Base-by-base conservation (phyloP, 371 early-diverging fungal genomes). In the Dichotomocladium elegans region DNA sequence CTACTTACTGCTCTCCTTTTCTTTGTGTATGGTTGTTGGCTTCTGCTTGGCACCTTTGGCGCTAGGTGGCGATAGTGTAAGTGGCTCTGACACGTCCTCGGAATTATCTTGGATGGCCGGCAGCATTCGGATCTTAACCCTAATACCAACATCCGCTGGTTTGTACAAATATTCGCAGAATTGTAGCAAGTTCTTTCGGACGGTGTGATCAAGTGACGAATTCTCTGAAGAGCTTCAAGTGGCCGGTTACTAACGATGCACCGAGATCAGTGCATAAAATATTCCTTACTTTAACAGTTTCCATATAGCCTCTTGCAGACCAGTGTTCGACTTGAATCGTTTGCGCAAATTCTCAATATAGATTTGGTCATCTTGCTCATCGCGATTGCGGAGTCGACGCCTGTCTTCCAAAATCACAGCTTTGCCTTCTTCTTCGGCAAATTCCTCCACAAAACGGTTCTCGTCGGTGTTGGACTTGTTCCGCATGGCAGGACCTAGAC, bases 121-220 rank as follows among this genome's bases (percentile, higher is more conserved):
- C 8, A 74, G 74, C 26, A 74, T 59, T 22, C 80, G 74, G 45
- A 79, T 72, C 3, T 74, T 80, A 25, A 80, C 74, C 47, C 75
- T 81, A 19, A 73, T 71, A 4, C 80, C 79, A 7, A 75, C 70
- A 57, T 80, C 81, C 10, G 71, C 70, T 14, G 83, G 81, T 14
- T 80, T 78, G 42, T 74, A 83, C 53, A 80, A 64, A 50, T 78
- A 72, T 51, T 83, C 81, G 48, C 81, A 83, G 34, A 83, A 77
- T 41, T 79, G 76, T 17, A 83, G 53, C 10, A 83, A 42, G 47
- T 77, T 75, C 49, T 83, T 83, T 24, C 79, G 68, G 25, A 78
- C 62, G 15, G 71, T 73, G 24, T 83, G 81, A 58, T 78, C 80
- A 47, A 83, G 29, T 3, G 61, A 51, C 11, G 42, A 8, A 43